Conservation (phyloP, 2,329 filamentous ascomycete species). For the Arthroderma sp. region DNA sequence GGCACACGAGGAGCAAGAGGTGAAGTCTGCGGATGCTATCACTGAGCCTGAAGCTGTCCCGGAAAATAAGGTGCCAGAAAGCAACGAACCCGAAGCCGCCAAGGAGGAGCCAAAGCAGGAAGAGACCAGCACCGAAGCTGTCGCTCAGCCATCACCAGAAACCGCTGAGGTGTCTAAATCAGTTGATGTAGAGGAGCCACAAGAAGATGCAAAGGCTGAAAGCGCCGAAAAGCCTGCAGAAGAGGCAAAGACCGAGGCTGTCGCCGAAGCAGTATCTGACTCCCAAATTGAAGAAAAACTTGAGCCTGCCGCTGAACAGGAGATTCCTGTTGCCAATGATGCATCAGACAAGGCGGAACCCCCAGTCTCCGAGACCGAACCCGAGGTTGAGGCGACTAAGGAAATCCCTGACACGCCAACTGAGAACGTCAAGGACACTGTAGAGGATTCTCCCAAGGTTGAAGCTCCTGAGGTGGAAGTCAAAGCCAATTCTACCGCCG, state of each 20-base stretch:
- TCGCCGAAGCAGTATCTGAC: background rate
- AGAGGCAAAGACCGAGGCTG: background rate
- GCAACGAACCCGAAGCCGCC: background rate
- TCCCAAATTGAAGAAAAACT: background rate
- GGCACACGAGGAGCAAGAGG: background rate
- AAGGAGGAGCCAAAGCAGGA: background rate
- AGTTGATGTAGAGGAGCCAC: background rate
- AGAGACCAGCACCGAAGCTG: no score
- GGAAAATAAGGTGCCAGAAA: background rate
- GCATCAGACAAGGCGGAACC: background rate
- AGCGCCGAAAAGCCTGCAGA: background rate
- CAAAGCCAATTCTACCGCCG: background rate
- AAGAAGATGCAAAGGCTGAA: background rate
- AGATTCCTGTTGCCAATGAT: background rate
- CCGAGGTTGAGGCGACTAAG: background rate
- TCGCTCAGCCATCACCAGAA: background rate
- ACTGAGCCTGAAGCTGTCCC: background rate
- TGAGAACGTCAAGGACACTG: background rate
- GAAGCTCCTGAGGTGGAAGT: background rate
- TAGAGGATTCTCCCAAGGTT: background rate
- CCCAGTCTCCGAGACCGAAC: background rate
- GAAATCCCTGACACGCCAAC: background rate
- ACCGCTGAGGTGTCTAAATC: background rate
- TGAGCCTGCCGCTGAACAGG: background rate
- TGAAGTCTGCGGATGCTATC: background rate